Evolutionary conservation across 2,329 filamentous ascomycete genomes (phyloP), one percentile per base, ranked within the genome.

Genomic region (Pyricularia grisea): DNA sequence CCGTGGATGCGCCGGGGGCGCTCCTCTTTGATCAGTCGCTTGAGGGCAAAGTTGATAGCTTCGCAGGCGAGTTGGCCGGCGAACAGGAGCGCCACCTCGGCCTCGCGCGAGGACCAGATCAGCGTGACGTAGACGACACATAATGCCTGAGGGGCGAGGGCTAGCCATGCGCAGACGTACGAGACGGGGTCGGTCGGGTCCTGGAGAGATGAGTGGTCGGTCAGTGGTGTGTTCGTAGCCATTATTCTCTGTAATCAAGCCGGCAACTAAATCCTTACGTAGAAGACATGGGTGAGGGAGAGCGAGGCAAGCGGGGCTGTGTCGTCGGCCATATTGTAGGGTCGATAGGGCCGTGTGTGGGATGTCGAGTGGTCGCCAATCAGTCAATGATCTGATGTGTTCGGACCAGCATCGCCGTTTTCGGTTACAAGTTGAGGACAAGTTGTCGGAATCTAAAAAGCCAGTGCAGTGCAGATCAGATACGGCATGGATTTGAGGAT

Each of bases 221-320:
- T 55, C 42, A 55, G 42, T 55, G 42, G 20, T 55, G 42, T 9
- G 42, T n/a, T 9, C 42, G 42, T 55, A 55, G 36, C 42, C 42
- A 20, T 55, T 50, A 20, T n/a, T 55, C 7, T 55, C 42, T 14
- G 17, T n/a, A n/a, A 10, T n/a, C 42, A 55, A 55, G 20, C 42
- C n/a, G 42, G 42, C 42, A 4, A 55, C 42, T 68, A 30, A 65
- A 31, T n/a, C 79, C 88, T 76, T 81, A 96, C 94, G 85, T 98
- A 98, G 83, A 95, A 92, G 74, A 98, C 94, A 81, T 98, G 94
- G 12, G 95, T 98, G 73, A 99, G 82, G 67, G 94, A 97, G 71
- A 99, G 86, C 28, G 94, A 98, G 67, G 94, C 93, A 69, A 98
- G 83, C 60, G 92, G 88, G 58, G 76, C 76, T 28, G 78, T 72